phyloP scores from a whole-genome alignment of 2,329 filamentous ascomycete genomes.

The Scytalidium sp. region DNA sequence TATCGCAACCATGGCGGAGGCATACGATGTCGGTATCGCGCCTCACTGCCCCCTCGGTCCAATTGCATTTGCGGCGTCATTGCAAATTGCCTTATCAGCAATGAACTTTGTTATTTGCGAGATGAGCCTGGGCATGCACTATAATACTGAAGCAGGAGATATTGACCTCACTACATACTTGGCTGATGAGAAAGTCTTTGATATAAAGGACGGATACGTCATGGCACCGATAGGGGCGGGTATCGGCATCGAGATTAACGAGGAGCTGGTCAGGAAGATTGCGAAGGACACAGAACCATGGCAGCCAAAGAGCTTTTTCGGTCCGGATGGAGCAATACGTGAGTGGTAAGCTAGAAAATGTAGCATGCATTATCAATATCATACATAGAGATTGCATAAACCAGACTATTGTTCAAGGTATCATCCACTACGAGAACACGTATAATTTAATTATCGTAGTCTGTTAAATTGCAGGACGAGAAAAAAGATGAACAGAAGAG shows the following conservation, averaged over 20 bases:
- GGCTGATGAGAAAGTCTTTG: slow-evolving; percentile 46
- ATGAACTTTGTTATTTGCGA: slow-evolving; percentile 54
- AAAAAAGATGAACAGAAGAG: too few species aligned
- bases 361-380: background rate
- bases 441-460: too few species aligned
- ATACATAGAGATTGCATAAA: too few species aligned
- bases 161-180: slow-evolving; percentile 47
- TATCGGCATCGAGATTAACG: slow-evolving; percentile 51
- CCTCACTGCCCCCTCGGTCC: slow-evolving; percentile 55
- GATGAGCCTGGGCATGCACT: slow-evolving; percentile 59
- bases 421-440: too few species aligned
- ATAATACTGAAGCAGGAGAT: slow-evolving; percentile 47
- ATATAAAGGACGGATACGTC: slow-evolving; percentile 48
- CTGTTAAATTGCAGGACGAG: too few species aligned
- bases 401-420: too few species aligned
- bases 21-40: slow-evolving; percentile 54
- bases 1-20: slow-evolving; percentile 53
- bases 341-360: slow-evolving; percentile 47
- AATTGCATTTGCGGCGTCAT: slow-evolving; percentile 51
- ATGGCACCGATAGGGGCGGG: slow-evolving; percentile 18
- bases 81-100: slow-evolving; percentile 47
- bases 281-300: slow-evolving; percentile 49
- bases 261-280: slow-evolving; percentile 49
- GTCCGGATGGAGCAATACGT: slow-evolving; percentile 53
- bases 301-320: slow-evolving; percentile 54